Percentiles rank a stretch among this genome's conserved stretches.
phyloP scores from a whole-genome alignment of 1,284 basidiomycete genomes.

The Ceratobasidium sp. region DNA sequence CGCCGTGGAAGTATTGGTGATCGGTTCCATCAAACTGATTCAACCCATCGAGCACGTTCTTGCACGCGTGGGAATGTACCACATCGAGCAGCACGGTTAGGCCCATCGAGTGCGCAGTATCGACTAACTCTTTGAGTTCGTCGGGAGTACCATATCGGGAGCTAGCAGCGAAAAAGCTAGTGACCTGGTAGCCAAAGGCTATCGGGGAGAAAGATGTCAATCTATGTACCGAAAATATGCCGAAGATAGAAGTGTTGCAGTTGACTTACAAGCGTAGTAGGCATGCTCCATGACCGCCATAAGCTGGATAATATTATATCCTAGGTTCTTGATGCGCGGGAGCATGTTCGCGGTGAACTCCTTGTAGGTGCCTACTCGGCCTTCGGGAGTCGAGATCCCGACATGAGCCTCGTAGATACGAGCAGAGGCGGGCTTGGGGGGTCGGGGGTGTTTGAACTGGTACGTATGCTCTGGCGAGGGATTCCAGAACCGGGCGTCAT shows the following conservation, averaged over 20 bases:
- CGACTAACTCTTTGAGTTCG: constrained; percentile 94
- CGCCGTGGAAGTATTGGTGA: constrained; percentile 97
- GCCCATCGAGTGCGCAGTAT: constrained; percentile 93
- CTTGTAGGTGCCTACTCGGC: constrained; percentile 91
- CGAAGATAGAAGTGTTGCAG: background rate
- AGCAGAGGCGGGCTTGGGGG: constrained; percentile 73
- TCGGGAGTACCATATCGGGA: constrained; percentile 95
- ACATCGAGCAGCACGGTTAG: constrained; percentile 94
- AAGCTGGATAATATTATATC: constrained; percentile 97
- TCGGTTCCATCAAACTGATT: constrained; percentile 97
- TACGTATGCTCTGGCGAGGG: constrained; percentile 79
- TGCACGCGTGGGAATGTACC: constrained; percentile 98
- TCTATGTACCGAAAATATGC: constrained; percentile 26
- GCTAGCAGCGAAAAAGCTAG: constrained; percentile 96
- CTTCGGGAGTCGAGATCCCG: constrained; percentile 92
- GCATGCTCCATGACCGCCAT: constrained; percentile 99
- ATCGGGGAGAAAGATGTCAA: constrained; percentile 41
- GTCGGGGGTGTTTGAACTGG: constrained; percentile 82
- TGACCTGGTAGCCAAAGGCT: constrained; percentile 98
- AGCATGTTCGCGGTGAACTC: constrained; percentile 91
- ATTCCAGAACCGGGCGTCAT: constrained; percentile 99
- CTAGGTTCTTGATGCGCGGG: constrained; percentile 88
- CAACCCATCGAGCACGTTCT: constrained; percentile 95
- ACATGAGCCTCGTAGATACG: constrained; percentile 98
- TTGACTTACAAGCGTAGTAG: constrained; percentile 90